Evolutionary conservation across 495 filamentous ascomycete species (phyloP).

Genomic region (Penicillium turbatum): DNA sequence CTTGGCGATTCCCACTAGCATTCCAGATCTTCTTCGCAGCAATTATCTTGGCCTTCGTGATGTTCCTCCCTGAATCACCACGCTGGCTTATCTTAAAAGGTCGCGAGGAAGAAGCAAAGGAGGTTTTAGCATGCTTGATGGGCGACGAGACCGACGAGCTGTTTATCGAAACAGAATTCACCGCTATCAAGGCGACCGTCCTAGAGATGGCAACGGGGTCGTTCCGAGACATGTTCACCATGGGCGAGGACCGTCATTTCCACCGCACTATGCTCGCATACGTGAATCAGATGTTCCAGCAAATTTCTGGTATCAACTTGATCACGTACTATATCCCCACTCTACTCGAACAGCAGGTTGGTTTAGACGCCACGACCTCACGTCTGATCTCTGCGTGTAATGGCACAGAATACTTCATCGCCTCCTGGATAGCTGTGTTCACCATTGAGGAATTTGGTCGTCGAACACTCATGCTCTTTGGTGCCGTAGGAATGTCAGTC

Average conservation of each 20-base stretch:
- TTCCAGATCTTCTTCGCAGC: slow-evolving; percentile 67
- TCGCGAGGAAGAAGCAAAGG: slow-evolving; percentile 58
- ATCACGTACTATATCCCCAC: slow-evolving; percentile 71
- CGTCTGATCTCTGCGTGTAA: slow-evolving; percentile 68
- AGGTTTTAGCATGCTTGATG: slow-evolving; percentile 58
- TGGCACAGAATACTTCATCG: slow-evolving; percentile 71
- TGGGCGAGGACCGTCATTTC: slow-evolving; percentile 67
- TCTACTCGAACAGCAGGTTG: slow-evolving; percentile 55
- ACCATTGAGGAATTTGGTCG: slow-evolving; percentile 67
- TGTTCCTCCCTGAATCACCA: slow-evolving; percentile 67
- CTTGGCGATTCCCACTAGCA: slow-evolving; percentile 73
- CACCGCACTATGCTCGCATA: slow-evolving; percentile 68
- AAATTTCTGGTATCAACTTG: slow-evolving; percentile 71
- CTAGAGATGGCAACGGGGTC: slow-evolving; percentile 63
- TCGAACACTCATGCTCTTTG: slow-evolving; percentile 67
- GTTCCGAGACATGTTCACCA: slow-evolving; percentile 67
- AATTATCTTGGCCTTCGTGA: slow-evolving; percentile 56
- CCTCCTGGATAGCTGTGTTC: slow-evolving; percentile 67
- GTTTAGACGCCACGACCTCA: slow-evolving; percentile 52
- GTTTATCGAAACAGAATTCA: slow-evolving; percentile 59
- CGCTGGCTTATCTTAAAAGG: slow-evolving; percentile 71
- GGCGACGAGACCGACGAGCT: slow-evolving; percentile 50
- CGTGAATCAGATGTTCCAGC: slow-evolving; percentile 76
- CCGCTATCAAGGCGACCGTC: slow-evolving; percentile 71
- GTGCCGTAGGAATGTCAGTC: slow-evolving; percentile 61